Evolutionary conservation across 352 stramenopile species (phyloP), one percentile per base, ranked within the genome.

Genomic region (Hyaloperonospora brassicae): DNA sequence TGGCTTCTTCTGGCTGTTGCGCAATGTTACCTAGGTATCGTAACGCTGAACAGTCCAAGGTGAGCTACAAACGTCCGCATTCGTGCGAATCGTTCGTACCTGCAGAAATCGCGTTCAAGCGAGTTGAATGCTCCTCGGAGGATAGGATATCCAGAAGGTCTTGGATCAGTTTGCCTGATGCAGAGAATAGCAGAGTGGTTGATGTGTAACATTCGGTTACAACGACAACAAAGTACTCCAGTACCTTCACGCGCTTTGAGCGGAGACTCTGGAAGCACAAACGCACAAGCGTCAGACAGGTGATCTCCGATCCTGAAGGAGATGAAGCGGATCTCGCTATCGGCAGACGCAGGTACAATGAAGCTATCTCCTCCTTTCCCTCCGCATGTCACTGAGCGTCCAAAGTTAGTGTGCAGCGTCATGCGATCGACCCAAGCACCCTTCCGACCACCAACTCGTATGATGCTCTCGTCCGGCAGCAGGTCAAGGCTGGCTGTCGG

Each of bases 371-470:
- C 83, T 10, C 80, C 83, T 30, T 57, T 76, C 3, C 83, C 80
- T 25, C 83, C 83, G 31, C 73, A 89, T 0, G 47, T 62, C 5
- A 87, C 17, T 0, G 54, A 53, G 5, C 80, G 83, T 1, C 71
- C 78, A 59, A 88, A 88, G 51, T 72, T 93, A 31, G 83, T 93
- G 24, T 68, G 52, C 10, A 93, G 31, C 1, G 53, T 55, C n/a
- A 93, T 47, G 17, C 52, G 66, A 44, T 93, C 83, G 2, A 61
- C 89, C 83, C 83, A 93, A 43, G 79, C 80, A 6, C 83, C 83
- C 30, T 87, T 89, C 1, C 76, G 72, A 12, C 83, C 83, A 47
- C 62, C 63, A 11, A 91, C 50, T 34, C 55, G 46, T 1, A 55
- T 61, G 30, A 93, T 57, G 21, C 74, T 59, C 48, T 93, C 83